Base-by-base conservation (phyloP, 2,329 filamentous ascomycete genomes). In the Fusarium sp. region DNA sequence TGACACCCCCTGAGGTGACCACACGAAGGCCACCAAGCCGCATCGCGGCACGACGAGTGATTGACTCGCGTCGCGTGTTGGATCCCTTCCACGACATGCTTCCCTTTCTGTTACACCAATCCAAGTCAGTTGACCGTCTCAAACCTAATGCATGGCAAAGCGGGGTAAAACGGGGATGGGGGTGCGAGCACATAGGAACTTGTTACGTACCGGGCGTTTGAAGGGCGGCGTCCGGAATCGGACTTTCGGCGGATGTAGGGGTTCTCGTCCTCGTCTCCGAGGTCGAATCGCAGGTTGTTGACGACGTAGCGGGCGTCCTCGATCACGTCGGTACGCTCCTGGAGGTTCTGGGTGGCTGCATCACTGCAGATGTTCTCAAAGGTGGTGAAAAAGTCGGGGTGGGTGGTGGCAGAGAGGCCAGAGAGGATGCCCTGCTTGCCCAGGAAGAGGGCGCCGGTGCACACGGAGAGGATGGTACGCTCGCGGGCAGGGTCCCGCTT, bases 241-340 rank as follows among this genome's bases (percentile, higher is more conserved):
- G 90, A 90, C 87, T 93, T 93, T 86, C 89, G 91, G 78, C 93
- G 89, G 81, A 96, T 92, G 84, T 96, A 96, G 35, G 93, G 93
- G 83, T 94, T 96, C 83, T 95, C 92, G 72, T 95, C 93, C 79
- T 93, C 90, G 79, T 95, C 91, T 70, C 93, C 92, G 76, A 96
- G 87, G 78, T 96, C 94, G 82, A 96, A 97, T 77, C 94, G 93
- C 69, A 95, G 91, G 84, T 97, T 96, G 88, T 97, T 97, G 82
- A 97, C 94, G 22, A 97, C 94, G 81, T 96, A 97, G 79, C 94
- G 89, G 79, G 89, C 88, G 73, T 94, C 92, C 80, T 96, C 93
- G 79, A 96, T 89, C 73, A 96, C 93, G 79, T 96, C 93, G 78
- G 93, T 94, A 80, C 93, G 92, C 85, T 95, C 92, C 66, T 90